Conservation (phyloP, 2,329 filamentous ascomycete species). For the Neurospora crassa region DNA sequence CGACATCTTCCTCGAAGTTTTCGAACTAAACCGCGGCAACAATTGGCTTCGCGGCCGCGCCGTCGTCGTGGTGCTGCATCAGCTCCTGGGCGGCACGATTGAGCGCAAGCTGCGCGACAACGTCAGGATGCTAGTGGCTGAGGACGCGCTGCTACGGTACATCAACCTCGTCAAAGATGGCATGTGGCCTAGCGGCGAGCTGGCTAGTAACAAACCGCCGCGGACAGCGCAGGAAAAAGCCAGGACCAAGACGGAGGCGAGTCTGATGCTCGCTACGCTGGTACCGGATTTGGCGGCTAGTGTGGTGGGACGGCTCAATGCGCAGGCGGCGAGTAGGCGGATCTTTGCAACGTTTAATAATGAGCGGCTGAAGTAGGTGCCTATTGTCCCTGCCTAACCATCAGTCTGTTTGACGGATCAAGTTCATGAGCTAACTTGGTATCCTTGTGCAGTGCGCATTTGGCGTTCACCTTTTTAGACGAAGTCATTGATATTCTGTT, state of each 20-base stretch:
- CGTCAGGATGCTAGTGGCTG: constrained; percentile 61
- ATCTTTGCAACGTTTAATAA: constrained; percentile 92
- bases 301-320: constrained; percentile 87
- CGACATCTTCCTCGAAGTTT: constrained; percentile 92
- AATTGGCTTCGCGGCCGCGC: constrained; percentile 95
- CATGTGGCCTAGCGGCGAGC: constrained; percentile 70
- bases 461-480: constrained; percentile 62
- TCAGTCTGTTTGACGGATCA: neutral
- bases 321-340: constrained; percentile 78
- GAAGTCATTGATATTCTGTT: constrained; percentile 60
- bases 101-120: constrained; percentile 90
- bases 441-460: constrained; percentile 44
- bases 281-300: constrained; percentile 85
- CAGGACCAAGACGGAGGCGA: constrained; percentile 76
- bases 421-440: constrained; percentile 12
- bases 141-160: constrained; percentile 70
- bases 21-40: constrained; percentile 88
- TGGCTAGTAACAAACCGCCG: constrained; percentile 38
- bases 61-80: constrained; percentile 91
- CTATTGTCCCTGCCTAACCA: neutral
- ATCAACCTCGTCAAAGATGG: constrained; percentile 61
- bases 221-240: constrained; percentile 66
- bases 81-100: constrained; percentile 89
- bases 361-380: constrained; percentile 69
- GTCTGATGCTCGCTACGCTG: constrained; percentile 77